Base-by-base conservation (phyloP, 2,329 filamentous ascomycete species). In the Alternaria postmessia region DNA sequence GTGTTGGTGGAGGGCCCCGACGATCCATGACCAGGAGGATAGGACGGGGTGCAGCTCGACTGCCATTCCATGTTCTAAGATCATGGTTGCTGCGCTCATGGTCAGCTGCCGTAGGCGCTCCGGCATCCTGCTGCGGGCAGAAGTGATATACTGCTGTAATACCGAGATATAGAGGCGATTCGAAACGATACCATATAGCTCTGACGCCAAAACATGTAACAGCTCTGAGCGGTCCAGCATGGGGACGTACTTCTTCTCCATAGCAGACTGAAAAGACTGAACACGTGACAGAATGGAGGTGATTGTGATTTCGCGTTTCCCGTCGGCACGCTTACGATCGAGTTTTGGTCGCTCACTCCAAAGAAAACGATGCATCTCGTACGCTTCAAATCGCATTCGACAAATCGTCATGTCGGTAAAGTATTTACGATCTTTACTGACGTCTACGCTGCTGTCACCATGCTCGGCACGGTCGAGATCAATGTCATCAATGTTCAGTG, bases 401-500 rank as follows among this genome's bases (percentile, higher is more conserved):
- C 86, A 81, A 32, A 91, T 82, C 3, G 90, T 89, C 75, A 87
- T 87, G 43, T 90, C 87, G 0, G 91, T 92, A 83, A 89, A 93
- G 41, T 80, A 75, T 18, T 84, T 81, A 14, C 81, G 80, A 47
- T 86, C 81, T 59, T 82, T 80, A 2, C 77, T 80, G 1, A 79
- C 47, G 75, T 81, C 51, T 76, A 80, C 41, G 75, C 80, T 55
- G 3, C 9, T 42, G 5, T 70, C 69, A 1, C 66, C 66, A n/a
- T 60, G 53, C 26, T 74, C 67, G 18, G 68, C 71, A n/a, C 61
- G 67, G 22, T 75, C 74, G n/a, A 93, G 80, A 52, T 90, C 87
- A 2, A 81, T 79, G 64, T 93, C 91, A 62, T 92, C 84, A 61
- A 90, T 85, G 72, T 93, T 92, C 11, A 90, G 79, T 0, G 91